Evolutionary conservation across 345 rosid species (phyloP).

Genomic region (Laguncularia racemosa): DNA sequence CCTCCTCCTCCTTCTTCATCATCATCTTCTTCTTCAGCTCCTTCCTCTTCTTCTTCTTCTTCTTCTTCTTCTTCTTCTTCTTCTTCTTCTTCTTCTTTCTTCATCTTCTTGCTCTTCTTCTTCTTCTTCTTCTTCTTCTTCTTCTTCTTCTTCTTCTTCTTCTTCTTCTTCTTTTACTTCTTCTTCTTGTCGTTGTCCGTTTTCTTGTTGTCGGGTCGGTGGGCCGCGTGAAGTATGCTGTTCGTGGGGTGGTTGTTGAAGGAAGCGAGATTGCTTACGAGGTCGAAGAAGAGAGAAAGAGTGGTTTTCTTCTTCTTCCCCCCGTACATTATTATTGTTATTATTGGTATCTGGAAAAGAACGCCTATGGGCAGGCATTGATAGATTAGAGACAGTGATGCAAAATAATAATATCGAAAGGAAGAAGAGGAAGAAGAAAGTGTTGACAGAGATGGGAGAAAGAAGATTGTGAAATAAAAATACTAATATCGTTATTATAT

Average conservation of each 20-base stretch:
- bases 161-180: constrained; percentile 18
- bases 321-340: constrained; percentile 25
- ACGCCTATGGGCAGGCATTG: constrained; percentile 80
- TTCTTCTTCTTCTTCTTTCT: constrained; percentile 18
- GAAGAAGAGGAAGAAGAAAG: constrained; percentile 1
- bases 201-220: constrained; percentile 4
- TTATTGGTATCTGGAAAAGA: constrained; percentile 41
- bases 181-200: constrained; percentile 15
- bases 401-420: neutral
- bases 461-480: neutral
- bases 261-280: constrained; percentile 19
- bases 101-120: constrained; percentile 10
- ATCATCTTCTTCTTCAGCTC: constrained; percentile 6
- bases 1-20: constrained; percentile 11
- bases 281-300: constrained; percentile 15
- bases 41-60: constrained; percentile 18
- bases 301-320: constrained; percentile 11
- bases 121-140: constrained; percentile 14
- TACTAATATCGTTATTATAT: neutral
- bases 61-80: constrained; percentile 17
- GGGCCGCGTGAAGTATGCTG: too few species aligned
- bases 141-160: constrained; percentile 17
- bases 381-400: neutral
- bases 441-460: neutral
- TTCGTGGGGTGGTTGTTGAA: constrained; percentile 8